Evolutionary conservation across 768 basidiomycete species (phyloP).

Genomic region (Cytidiella melzeri): DNA sequence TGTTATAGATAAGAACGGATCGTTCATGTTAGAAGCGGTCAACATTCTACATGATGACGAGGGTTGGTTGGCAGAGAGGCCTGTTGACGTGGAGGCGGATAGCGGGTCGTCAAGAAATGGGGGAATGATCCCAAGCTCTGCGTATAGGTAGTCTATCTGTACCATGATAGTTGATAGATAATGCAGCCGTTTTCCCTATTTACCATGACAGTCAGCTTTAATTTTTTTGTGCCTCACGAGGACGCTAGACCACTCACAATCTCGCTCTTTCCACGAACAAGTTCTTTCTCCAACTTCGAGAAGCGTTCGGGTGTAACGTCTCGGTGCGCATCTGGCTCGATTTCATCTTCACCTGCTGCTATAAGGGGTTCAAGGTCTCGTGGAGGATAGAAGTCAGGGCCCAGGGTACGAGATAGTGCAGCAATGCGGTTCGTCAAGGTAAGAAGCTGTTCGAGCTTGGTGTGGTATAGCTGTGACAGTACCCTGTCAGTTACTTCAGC

Average conservation of each 20-base stretch:
- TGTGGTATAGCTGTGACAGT: conserved; percentile 53
- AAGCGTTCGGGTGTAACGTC: conserved; percentile 83
- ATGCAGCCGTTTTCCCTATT: conserved; percentile 59
- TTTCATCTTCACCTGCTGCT: conserved; percentile 37
- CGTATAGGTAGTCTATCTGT: conserved; percentile 78
- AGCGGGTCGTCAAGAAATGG: conserved; percentile 46
- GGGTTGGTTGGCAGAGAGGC: conserved; percentile 25
- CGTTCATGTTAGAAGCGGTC: conserved; percentile 14
- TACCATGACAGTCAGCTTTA: not conserved
- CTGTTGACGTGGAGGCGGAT: conserved; percentile 26
- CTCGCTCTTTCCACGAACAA: conserved; percentile 82
- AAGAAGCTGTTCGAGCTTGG: conserved; percentile 69
- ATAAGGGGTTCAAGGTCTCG: conserved; percentile 48
- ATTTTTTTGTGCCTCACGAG: not conserved
- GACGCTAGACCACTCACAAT: conserved; percentile 44
- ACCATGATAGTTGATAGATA: conserved; percentile 58
- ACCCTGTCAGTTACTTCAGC: not conserved
- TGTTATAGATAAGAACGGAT: conserved; percentile 31
- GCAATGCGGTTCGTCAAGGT: conserved; percentile 64
- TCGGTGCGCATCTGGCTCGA: conserved; percentile 37
- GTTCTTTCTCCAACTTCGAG: conserved; percentile 74
- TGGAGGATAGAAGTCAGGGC: conserved; percentile 46
- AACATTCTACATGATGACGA: conserved; percentile 27
- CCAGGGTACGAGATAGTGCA: conserved; percentile 53
- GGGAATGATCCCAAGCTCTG: conserved; percentile 71